phyloP scores from a whole-genome alignment of 83 land plant genomes.

The Isoetes engelmannii region DNA sequence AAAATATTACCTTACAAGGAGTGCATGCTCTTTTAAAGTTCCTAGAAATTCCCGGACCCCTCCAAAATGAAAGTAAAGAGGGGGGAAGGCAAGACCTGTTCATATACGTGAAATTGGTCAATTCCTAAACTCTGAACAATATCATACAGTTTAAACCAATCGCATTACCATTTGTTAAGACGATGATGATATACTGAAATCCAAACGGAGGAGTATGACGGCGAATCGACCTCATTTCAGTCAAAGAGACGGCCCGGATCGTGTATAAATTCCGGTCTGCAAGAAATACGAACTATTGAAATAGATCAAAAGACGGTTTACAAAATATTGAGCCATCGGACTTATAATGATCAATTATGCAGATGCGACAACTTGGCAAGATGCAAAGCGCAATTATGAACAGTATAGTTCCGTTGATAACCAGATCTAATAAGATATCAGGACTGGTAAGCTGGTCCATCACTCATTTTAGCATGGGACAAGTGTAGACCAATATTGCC shows the following conservation, averaged over 20 bases:
- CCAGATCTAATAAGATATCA: too few relatives aligned
- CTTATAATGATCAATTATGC: too few relatives aligned
- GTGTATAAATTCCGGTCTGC: slow-evolving; percentile 85
- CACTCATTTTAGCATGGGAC: too few relatives aligned
- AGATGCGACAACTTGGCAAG: too few relatives aligned
- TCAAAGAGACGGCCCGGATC: slow-evolving; percentile 57
- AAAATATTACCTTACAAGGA: slow-evolving; percentile 58
- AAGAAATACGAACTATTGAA: neutral
- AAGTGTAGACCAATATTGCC: too few relatives aligned
- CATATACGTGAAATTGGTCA: neutral
- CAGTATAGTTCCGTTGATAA: too few relatives aligned
- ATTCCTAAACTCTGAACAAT: neutral
- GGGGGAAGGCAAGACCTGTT: slow-evolving; percentile 88
- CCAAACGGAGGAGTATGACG: slow-evolving; percentile 85
- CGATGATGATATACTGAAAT: slow-evolving; percentile 91
- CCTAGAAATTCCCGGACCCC: slow-evolving; percentile 86
- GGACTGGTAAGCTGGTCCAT: too few relatives aligned
- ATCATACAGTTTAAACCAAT: neutral
- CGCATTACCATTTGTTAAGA: slow-evolving; percentile 71
- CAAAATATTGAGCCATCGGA: too few relatives aligned
- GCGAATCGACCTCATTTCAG: slow-evolving; percentile 76
- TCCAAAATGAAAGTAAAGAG: slow-evolving; percentile 92
- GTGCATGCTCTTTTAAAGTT: slow-evolving; percentile 65
- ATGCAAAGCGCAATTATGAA: too few relatives aligned
- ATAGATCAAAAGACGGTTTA: too few relatives aligned